Conservation (phyloP, 2,329 filamentous ascomycete species). For the Pseudocercospora crystallina region DNA sequence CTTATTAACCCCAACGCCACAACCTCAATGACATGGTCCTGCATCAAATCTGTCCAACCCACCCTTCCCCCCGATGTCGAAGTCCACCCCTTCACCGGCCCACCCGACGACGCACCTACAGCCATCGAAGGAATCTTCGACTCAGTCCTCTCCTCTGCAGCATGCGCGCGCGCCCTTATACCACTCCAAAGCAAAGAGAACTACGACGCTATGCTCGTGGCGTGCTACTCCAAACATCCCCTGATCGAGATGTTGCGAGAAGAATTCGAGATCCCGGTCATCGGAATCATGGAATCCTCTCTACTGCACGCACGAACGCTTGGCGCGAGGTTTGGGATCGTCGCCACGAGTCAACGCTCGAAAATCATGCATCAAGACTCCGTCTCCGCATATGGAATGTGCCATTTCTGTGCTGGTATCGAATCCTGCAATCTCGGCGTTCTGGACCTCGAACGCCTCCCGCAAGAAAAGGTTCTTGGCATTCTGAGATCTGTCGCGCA, state of each 20-base stretch:
- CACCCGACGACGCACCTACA: conserved; percentile 46
- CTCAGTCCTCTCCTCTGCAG: conserved; percentile 51
- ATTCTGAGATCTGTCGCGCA: conserved; percentile 42
- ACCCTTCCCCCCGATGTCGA: conserved; percentile 50
- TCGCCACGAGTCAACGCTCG: conserved; percentile 43
- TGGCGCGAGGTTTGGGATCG: conserved; percentile 48
- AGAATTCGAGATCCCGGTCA: conserved; percentile 45
- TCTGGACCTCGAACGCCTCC: conserved; percentile 45
- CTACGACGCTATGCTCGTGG: conserved; percentile 51
- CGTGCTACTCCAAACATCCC: conserved; percentile 52
- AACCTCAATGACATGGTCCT: conserved; percentile 48
- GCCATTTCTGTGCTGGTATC: conserved; percentile 45
- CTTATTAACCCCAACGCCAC: conserved; percentile 53
- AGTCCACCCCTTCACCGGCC: conserved; percentile 53
- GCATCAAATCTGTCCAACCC: conserved; percentile 44
- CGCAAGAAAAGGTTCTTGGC: conserved; percentile 40
- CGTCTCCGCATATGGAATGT: conserved; percentile 44
- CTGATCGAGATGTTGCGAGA: conserved; percentile 50
- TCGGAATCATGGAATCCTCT: conserved; percentile 54
- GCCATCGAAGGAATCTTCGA: conserved; percentile 54
- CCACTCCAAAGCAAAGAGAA: conserved; percentile 39
- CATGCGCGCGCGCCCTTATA: conserved; percentile 47
- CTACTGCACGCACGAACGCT: conserved; percentile 53
- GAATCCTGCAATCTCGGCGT: conserved; percentile 45
- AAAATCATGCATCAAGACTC: conserved; percentile 43